Conservation (phyloP, 495 filamentous ascomycete genomes). For the Recurvomyces mirabilis region DNA sequence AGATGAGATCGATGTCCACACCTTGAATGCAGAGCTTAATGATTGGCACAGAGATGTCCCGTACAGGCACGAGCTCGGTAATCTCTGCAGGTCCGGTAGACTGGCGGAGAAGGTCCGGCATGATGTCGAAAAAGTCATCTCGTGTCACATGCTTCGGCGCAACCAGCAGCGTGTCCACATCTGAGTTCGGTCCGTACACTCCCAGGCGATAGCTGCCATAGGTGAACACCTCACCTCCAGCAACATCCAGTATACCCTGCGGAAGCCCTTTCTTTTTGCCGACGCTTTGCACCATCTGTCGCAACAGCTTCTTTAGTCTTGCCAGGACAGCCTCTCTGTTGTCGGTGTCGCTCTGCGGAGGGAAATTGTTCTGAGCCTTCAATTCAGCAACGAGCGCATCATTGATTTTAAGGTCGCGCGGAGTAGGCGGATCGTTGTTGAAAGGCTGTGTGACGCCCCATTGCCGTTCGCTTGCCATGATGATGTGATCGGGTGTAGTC, state of each 20-base stretch:
- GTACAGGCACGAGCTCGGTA: slow-evolving; percentile 72
- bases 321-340: slow-evolving; percentile 44
- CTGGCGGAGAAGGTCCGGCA: slow-evolving; percentile 62
- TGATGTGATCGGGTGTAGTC: not conserved
- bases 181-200: slow-evolving; percentile 90
- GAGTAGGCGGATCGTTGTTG: slow-evolving; percentile 60
- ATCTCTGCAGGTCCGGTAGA: slow-evolving; percentile 67
- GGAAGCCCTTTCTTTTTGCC: slow-evolving; percentile 65
- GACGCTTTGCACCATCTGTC: slow-evolving; percentile 75
- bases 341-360: slow-evolving; percentile 63
- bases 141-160: slow-evolving; percentile 75
- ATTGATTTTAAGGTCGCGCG: slow-evolving; percentile 61
- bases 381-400: slow-evolving; percentile 71
- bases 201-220: slow-evolving; percentile 91
- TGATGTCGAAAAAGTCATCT: slow-evolving; percentile 83
- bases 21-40: slow-evolving; percentile 87
- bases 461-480: slow-evolving; percentile 32
- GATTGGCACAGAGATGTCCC: slow-evolving; percentile 85
- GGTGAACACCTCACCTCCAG: slow-evolving; percentile 83
- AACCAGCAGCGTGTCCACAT: slow-evolving; percentile 93
- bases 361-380: slow-evolving; percentile 81
- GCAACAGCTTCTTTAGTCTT: slow-evolving; percentile 56
- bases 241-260: slow-evolving; percentile 60
- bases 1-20: slow-evolving; percentile 92
- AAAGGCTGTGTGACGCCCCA: slow-evolving; percentile 84